phyloP scores from a whole-genome alignment of 106 monocot species.

The Dioscorea dumetorum region DNA sequence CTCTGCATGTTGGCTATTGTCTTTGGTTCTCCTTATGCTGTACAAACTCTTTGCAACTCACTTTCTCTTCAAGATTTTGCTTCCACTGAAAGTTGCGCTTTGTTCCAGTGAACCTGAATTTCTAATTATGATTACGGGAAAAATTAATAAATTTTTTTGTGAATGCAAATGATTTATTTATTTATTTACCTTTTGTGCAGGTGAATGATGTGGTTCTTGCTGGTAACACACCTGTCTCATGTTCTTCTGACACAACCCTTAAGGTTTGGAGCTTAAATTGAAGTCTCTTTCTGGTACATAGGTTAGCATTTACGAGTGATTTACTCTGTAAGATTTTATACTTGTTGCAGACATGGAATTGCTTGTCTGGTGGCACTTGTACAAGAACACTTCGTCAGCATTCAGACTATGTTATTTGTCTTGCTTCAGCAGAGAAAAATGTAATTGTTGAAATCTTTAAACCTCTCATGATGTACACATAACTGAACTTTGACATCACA shows the following conservation, averaged over 20 bases:
- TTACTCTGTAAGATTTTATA: constrained; percentile 2
- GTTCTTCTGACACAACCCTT: constrained; percentile 91
- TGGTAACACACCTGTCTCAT: constrained; percentile 81
- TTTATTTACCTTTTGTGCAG: constrained; percentile 19
- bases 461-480: not conserved
- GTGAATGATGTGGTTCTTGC: constrained; percentile 89
- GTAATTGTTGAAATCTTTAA: constrained; percentile 29
- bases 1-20: too few relatives aligned
- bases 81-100: too few relatives aligned
- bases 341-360: constrained; percentile 64
- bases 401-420: constrained; percentile 96
- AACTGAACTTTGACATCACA: too few relatives aligned
- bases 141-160: too few relatives aligned
- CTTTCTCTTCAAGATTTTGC: too few relatives aligned
- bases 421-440: constrained; percentile 82
- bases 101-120: too few relatives aligned
- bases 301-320: not conserved
- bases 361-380: constrained; percentile 73
- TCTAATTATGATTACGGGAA: too few relatives aligned
- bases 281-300: not conserved
- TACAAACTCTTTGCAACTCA: too few relatives aligned
- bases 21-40: too few relatives aligned
- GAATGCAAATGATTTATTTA: too few relatives aligned
- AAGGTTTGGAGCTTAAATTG: constrained; percentile 44
- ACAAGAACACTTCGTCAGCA: constrained; percentile 91